Evolutionary conservation across 495 filamentous ascomycete genomes (phyloP), one percentile per base, ranked within the genome.

Genomic region (Haplographium delicatum): DNA sequence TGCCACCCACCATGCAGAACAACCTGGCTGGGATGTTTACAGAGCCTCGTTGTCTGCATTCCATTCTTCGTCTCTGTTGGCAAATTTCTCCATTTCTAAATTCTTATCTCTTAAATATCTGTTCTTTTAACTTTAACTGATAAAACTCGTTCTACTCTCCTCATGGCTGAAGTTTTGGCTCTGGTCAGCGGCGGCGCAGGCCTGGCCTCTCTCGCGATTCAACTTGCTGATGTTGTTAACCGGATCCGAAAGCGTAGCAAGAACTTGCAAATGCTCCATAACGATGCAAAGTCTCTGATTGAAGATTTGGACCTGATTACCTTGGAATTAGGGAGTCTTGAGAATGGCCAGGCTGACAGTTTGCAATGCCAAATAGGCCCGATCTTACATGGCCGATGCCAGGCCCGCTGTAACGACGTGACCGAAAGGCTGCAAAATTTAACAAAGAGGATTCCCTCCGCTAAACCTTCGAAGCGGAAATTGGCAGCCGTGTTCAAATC

Each of bases 121-220:
- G n/a, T n/a, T n/a, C n/a, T n/a, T n/a, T n/a, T n/a, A n/a, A n/a
- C n/a, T n/a, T n/a, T n/a, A n/a, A n/a, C n/a, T n/a, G n/a, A n/a
- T n/a, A n/a, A n/a, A n/a, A n/a, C n/a, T n/a, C n/a, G n/a, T n/a
- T n/a, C n/a, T n/a, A n/a, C n/a, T n/a, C n/a, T n/a, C n/a, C n/a
- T 27, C 41, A 44, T 44, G 41, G 41, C 41, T 13, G 41, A 44
- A 24, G 23, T 44, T 6, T 25, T 44, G 0, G 22, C 41, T 9
- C 11, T 44, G 22, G 41, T 44, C 24, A 25, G 22, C 10, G 28
- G 41, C 24, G 41, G 41, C 13, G 44, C 44, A 20, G 44, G 44
- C 15, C 27, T 46, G 16, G 44, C 44, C 31, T 46, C 44, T 46
- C 44, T 46, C 27, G 44, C 44, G 44, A 9, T 46, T 18, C 44